Conservation (phyloP, 805 yeast species). For the Ogataea pini region DNA sequence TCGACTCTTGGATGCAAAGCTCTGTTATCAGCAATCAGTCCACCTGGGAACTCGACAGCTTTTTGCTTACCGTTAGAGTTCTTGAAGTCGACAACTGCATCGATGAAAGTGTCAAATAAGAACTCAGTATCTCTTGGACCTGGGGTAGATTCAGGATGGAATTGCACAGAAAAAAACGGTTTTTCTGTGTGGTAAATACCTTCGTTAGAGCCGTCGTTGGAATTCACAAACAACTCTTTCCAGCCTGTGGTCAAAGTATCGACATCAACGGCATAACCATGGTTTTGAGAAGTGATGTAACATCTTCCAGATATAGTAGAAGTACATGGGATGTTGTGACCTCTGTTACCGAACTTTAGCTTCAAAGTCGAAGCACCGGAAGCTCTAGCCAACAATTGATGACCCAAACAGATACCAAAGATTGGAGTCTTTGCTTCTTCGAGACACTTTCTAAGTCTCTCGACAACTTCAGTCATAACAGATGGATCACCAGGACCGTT, state of each 20-base stretch:
- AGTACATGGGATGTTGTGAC: slow-evolving; percentile 96
- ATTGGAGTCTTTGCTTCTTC: slow-evolving; percentile 77
- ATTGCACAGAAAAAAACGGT: slow-evolving; percentile 96
- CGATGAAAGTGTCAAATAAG: slow-evolving; percentile 88
- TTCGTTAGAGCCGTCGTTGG: slow-evolving; percentile 97
- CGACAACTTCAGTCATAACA: slow-evolving; percentile 69
- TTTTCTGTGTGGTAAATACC: slow-evolving; percentile 89
- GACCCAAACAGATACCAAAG: slow-evolving; percentile 98
- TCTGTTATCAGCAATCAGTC: slow-evolving; percentile 68
- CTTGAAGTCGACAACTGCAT: slow-evolving; percentile 71
- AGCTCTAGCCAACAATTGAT: slow-evolving; percentile 93
- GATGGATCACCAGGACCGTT: slow-evolving; percentile 99
- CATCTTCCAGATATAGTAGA: slow-evolving; percentile 84
- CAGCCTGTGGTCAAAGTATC: slow-evolving; percentile 73
- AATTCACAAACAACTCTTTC: slow-evolving; percentile 92
- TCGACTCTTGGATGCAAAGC: slow-evolving; percentile 75
- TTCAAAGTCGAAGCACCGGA: slow-evolving; percentile 91
- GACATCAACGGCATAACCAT: slow-evolving; percentile 95
- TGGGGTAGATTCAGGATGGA: slow-evolving; percentile 98
- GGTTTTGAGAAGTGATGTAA: slow-evolving; percentile 98
- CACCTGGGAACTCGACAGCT: slow-evolving; percentile 91
- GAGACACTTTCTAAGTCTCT: slow-evolving; percentile 57
- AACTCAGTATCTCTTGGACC: slow-evolving; percentile 99
- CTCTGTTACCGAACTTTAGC: slow-evolving; percentile 98
- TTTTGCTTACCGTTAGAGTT: slow-evolving; percentile 56